Evolutionary conservation across 257 asterid species (phyloP).

Genomic region (Solanum raphanifolium): DNA sequence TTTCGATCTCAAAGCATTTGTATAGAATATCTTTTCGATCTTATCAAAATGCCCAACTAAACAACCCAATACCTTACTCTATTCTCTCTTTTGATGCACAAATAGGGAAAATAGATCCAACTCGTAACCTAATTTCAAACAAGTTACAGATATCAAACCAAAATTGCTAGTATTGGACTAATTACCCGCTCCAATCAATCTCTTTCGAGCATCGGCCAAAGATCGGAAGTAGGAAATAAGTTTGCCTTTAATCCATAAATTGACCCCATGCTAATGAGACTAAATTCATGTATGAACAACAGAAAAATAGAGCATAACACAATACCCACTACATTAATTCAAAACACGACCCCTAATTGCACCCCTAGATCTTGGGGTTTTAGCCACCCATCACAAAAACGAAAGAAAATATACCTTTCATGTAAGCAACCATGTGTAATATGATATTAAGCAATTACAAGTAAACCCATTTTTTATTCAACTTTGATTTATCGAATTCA

Average conservation of each 20-base stretch:
- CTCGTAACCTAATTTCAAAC: background rate
- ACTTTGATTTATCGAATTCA: background rate
- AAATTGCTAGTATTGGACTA: background rate
- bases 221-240: background rate
- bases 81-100: background rate
- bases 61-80: background rate
- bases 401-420: background rate
- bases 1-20: background rate
- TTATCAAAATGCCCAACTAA: too few relatives aligned
- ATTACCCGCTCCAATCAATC: background rate
- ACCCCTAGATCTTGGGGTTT: background rate
- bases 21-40: background rate
- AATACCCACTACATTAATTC: background rate
- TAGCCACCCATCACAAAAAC: background rate
- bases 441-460: too few relatives aligned
- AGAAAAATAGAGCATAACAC: background rate
- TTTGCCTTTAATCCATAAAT: background rate
- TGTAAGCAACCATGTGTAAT: background rate
- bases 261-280: background rate
- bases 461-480: background rate
- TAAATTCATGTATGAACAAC: background rate
- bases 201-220: background rate
- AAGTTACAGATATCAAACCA: background rate
- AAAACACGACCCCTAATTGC: background rate
- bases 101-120: background rate